Base-by-base conservation (phyloP, 768 basidiomycete genomes). In the Crassisporium funariophilum region DNA sequence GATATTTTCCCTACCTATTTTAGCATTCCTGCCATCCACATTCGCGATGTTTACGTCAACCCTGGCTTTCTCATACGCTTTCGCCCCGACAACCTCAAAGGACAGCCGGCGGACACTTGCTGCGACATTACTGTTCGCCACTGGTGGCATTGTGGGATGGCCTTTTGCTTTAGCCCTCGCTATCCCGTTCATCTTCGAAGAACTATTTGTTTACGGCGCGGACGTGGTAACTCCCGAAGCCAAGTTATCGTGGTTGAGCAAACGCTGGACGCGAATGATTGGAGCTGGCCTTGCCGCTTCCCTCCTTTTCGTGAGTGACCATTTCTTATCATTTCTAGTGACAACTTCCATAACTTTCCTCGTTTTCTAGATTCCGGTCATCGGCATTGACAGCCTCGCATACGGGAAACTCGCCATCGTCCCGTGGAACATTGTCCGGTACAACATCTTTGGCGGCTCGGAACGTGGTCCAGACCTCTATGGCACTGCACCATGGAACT, bases 21-120 rank as follows among this genome's bases (percentile, higher is more conserved):
- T 52, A 97, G 91, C 97, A 1, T 88, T 99, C 71, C 77, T 99
- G 8, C 94, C 95, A 0, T 98, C 95, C 12, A 86, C 94, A 9
- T 98, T 98, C 61, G 84, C 94, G 3, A 93, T 98, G 91, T 94
- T 92, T 67, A 80, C 87, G 43, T 84, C 81, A 35, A 81, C 85
- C 51, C 68, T 95, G 41, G 97, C 91, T 3, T 85, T 81, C 49
- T 80, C 91, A 0, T 88, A 78, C 55, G 79, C 79, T 2, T 62
- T 88, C 34, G 72, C 75, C 34, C 82, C 86, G 4, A 71, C 86
- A 0, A 82, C 75, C 55, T 60, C 72, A 51, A 58, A 62, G 31
- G 77, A 85, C 59, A 61, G 70, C 49, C 71, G 71, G 36, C 76
- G 87, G 24, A 84, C 87, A 8, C 63, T 87, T 20, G 67, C 75